These are phyloP conservation scores for Petunia hybrid DNA, from an alignment of 305 asterid species.

Conservation along the genomic window DNA sequence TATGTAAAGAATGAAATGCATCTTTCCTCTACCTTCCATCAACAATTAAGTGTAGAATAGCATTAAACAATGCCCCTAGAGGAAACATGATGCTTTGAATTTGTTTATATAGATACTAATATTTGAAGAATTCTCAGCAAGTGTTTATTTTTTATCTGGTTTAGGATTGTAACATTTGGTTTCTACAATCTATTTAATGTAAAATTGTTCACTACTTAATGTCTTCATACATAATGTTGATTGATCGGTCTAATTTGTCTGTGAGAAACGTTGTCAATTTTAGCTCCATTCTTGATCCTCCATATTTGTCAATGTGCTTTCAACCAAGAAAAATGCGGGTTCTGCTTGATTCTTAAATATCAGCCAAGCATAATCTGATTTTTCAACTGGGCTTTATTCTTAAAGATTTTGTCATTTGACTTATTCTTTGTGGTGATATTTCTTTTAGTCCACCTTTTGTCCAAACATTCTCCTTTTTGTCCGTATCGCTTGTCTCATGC, in stretches of 20 bases:
- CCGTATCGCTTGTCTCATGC: neutral
- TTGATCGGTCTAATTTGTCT: neutral
- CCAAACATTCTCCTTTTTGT: neutral
- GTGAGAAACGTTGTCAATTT: neutral
- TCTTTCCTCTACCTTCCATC: constrained; percentile 33
- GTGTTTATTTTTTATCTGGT: constrained; percentile 18
- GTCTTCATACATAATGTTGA: neutral
- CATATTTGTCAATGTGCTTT: neutral
- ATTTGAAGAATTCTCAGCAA: constrained; percentile 25
- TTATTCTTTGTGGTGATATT: too few species aligned
- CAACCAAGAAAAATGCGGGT: neutral
- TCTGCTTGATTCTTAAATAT: neutral
- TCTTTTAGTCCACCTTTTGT: too few species aligned
- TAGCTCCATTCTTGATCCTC: too few species aligned
- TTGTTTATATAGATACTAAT: constrained; percentile 42
- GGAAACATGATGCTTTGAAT: neutral
- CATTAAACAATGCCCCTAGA: constrained; percentile 26
- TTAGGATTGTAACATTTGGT: constrained; percentile 24
- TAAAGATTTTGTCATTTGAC: too few species aligned
- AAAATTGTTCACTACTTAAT: neutral
- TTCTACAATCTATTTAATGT: constrained; percentile 17
- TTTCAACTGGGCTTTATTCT: neutral
- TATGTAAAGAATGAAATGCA: constrained; percentile 41
- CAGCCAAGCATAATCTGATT: neutral
- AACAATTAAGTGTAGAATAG: constrained; percentile 38